Base-by-base conservation (phyloP, 345 rosid species). In the Pelargonium nanum region DNA sequence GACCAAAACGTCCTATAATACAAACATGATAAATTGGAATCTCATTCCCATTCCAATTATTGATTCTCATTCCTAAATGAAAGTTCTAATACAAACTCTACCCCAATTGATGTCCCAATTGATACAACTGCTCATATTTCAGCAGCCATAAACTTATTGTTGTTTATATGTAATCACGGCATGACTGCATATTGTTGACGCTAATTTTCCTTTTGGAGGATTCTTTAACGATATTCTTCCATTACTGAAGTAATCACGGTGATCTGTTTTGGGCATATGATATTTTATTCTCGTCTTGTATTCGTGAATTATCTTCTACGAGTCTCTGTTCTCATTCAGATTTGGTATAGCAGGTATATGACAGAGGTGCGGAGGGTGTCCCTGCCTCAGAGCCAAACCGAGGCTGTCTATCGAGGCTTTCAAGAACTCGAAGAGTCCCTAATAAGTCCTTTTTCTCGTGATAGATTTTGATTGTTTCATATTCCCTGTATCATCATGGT, bases 341-440 rank as follows among this genome's bases (percentile, higher is more conserved):
- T 65, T 58, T 40, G 62, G 59, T 59, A 23, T 20, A 30, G 61
- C 86, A 91, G 98, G 88, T 92, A 79, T 68, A 89, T 84, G 96
- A 85, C 99, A 1, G 99, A 89, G 79, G 86, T 93, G 22, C 76
- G 85, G 72, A 76, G 97, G 75, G 66, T 93, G 66, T 68, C 99
- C 22, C 85, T 93, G 25, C 96, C 97, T 22, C 87, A 78, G 62
- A 80, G 72, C 72, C 81, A 63, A 77, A 89, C 91, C 0, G 97
- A 85, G 73, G 71, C 67, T 6, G 96, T 93, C 34, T 89, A 87
- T 73, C 65, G 77, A 70, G 94, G 96, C 52, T 93, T 87, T 52
- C 80, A 84, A 68, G 91, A 87, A 70, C 93, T 93, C 23, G 99
- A 93, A 72, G 93, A 87, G 71, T 89, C 95, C 68, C 81, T 92